Percentiles rank a stretch among this genome's conserved stretches.
These are phyloP conservation scores for Breviolum minutum DNA, from an alignment of 73 alveolate species.

Conservation along the genomic window DNA sequence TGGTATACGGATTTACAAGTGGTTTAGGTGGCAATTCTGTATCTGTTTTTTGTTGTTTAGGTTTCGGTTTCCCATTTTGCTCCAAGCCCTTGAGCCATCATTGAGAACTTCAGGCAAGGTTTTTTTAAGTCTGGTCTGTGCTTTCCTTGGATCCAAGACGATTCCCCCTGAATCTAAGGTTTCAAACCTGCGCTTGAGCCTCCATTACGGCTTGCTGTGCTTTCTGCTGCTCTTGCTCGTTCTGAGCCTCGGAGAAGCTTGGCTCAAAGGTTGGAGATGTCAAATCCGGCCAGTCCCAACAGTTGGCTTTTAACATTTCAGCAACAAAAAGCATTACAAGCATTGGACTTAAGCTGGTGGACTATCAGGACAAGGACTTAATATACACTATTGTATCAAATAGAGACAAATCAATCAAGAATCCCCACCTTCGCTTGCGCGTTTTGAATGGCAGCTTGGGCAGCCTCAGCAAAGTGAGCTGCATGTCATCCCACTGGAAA, in stretches of 20 bases:
- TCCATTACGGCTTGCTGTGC: constrained; percentile 64
- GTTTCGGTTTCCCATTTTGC: too few species aligned
- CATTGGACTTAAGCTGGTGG: background rate
- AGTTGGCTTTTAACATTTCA: background rate
- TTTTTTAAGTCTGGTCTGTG: too few species aligned
- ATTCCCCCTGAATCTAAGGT: background rate
- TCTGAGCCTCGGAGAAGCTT: background rate
- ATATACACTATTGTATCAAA: too few species aligned
- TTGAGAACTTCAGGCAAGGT: too few species aligned
- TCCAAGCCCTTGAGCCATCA: too few species aligned
- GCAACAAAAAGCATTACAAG: background rate
- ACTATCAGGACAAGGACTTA: background rate
- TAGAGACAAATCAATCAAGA: too few species aligned
- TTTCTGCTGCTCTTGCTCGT: constrained; percentile 87
- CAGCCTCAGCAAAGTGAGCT: background rate
- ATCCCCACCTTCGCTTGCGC: constrained; percentile 37
- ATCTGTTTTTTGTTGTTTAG: too few species aligned
- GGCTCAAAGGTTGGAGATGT: background rate
- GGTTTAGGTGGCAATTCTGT: too few species aligned
- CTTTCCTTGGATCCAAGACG: too few species aligned
- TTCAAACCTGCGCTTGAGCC: constrained; percentile 51
- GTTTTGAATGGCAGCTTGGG: constrained; percentile 50
- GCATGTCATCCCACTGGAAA: background rate
- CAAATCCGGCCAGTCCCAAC: background rate
- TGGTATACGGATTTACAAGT: too few species aligned